Base-by-base conservation (phyloP, 1,139 yeast species). In the Candida labiduridarum region DNA sequence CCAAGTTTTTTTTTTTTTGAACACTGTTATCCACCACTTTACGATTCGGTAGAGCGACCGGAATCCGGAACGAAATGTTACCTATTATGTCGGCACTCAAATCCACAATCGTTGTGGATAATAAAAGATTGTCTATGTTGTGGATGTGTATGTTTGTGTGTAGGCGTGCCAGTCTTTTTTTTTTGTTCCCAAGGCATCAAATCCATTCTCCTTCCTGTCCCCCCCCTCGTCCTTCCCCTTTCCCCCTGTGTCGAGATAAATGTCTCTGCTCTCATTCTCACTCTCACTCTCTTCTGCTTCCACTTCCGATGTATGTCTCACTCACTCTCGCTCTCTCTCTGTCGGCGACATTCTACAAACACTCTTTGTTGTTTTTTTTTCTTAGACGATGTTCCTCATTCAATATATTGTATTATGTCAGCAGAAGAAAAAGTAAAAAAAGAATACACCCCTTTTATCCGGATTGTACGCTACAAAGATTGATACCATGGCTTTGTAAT, bases 281-380 rank as follows among this genome's bases (percentile, higher is more conserved):
- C 18, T 33, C 16, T 3, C 16, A 6, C 38, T 14, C 38, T 18
- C 5, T 12, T 16, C 4, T 6, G 14, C 18, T 14, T 5, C 6
- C 19, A 6, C 11, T 34, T 9, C 4, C 18, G 18, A 14, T 34
- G 10, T 34, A n/a, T 34, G 16, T 12, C 16, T 33, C 35, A 11
- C 16, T 31, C 34, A 9, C n/a, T 31, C 34, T 31, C 34, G 8
- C n/a, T 31, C 35, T 31, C 31, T 8, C 38, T 34, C 38, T 34
- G 41, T 38, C 41, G 41, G 41, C 41, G 41, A 38, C 41, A 38
- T 38, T 38, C 41, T 29, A 4, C 36, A 14, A 14, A 25, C 18
- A 34, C 18, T 5, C 6, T 8, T 9, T 38, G 27, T 38, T 38
- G 22, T 22, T 22, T 38, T 22, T 38, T 38, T 22, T 38, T n/a